phyloP scores from a whole-genome alignment of 768 basidiomycete genomes.

The Auricularia cornea region DNA sequence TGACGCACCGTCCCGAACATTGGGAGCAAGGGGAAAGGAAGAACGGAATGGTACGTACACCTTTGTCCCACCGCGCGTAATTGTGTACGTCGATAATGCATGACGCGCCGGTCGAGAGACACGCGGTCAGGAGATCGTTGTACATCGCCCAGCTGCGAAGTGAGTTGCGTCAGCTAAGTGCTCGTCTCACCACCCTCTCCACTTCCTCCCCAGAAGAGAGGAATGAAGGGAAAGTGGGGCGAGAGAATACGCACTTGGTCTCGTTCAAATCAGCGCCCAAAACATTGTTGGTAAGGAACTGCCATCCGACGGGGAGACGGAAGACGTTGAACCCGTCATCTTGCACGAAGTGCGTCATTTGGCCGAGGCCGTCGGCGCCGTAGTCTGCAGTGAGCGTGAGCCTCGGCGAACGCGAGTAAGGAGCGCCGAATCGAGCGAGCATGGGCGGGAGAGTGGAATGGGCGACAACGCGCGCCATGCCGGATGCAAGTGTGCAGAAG shows the following conservation, averaged over 20 bases:
- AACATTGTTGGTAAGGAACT: constrained; percentile 21
- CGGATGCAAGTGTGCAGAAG: too few relatives aligned
- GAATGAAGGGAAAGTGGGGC: too few relatives aligned
- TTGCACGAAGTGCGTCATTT: constrained; percentile 53
- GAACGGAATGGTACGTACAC: background rate
- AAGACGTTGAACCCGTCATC: constrained; percentile 49
- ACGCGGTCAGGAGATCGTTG: constrained; percentile 43
- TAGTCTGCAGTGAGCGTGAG: constrained; percentile 38
- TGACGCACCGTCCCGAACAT: background rate
- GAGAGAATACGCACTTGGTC: too few relatives aligned
- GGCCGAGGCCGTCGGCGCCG: constrained; percentile 42
- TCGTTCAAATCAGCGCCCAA: constrained; percentile 1
- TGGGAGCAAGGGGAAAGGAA: too few relatives aligned
- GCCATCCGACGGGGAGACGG: constrained; percentile 56
- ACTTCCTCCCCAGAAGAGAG: too few relatives aligned
- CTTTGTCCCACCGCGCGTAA: background rate
- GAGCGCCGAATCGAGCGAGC: too few relatives aligned
- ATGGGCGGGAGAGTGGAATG: too few relatives aligned
- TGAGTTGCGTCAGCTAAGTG: too few relatives aligned
- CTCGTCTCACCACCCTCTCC: too few relatives aligned
- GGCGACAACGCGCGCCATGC: too few relatives aligned
- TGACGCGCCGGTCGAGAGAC: constrained; percentile 40
- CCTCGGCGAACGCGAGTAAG: constrained; percentile 19
- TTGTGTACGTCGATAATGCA: constrained; percentile 44
- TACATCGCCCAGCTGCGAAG: constrained; percentile 22